Conservation (phyloP, 176 grass and related monocot genomes). For the Raddia guianensis region DNA sequence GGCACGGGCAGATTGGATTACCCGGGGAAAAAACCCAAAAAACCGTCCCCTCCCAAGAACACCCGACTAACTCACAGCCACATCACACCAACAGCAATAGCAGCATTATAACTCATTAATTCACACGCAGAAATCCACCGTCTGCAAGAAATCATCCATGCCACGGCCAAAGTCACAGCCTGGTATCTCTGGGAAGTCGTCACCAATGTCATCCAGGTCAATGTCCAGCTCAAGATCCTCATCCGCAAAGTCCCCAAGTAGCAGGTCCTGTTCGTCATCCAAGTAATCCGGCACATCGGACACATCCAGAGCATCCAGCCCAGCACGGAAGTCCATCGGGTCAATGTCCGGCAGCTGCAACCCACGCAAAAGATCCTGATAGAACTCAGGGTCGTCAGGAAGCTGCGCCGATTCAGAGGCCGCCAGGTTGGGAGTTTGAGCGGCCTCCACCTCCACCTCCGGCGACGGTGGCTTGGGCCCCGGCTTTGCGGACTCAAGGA, state of each 20-base stretch:
- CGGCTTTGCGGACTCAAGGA: slow-evolving; percentile 36
- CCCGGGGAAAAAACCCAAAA: slow-evolving; percentile 72
- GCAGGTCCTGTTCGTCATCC: slow-evolving; percentile 41
- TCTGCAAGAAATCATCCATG: slow-evolving; percentile 49
- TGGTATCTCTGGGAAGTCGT: slow-evolving; percentile 38
- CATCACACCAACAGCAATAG: slow-evolving; percentile 42
- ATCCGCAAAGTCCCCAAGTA: slow-evolving; percentile 32
- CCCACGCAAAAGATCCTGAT: slow-evolving; percentile 37
- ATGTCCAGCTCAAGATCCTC: slow-evolving; percentile 45
- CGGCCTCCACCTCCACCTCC: neutral
- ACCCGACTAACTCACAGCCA: neutral
- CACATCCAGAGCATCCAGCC: slow-evolving; percentile 41
- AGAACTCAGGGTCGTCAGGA: slow-evolving; percentile 48
- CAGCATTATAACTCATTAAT: slow-evolving; percentile 16
- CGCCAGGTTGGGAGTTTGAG: neutral
- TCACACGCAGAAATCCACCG: slow-evolving; percentile 57
- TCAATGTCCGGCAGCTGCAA: slow-evolving; percentile 49
- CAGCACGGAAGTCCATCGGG: slow-evolving; percentile 52
- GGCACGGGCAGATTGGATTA: slow-evolving; percentile 39
- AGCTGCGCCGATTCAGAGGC: neutral
- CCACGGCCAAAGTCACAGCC: slow-evolving; percentile 45
- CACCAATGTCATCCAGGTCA: slow-evolving; percentile 41
- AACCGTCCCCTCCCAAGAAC: slow-evolving; percentile 21
- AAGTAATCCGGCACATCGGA: slow-evolving; percentile 20
- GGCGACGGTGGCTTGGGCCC: neutral